phyloP scores from a whole-genome alignment of 169 alveolate genomes.

The Perkinsus marinus region DNA sequence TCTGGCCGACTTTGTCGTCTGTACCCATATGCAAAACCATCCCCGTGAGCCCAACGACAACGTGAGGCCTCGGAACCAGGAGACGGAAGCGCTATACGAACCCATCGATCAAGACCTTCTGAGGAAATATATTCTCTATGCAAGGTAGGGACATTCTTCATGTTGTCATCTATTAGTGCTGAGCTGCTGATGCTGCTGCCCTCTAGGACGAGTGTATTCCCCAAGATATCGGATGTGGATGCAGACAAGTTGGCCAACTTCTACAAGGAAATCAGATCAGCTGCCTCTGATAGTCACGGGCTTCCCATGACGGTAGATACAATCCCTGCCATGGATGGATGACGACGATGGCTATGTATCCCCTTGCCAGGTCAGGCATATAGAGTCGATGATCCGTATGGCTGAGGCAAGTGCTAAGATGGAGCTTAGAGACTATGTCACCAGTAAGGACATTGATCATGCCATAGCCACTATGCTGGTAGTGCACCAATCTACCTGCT shows the following conservation, averaged over 20 bases:
- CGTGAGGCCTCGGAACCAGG: slow-evolving; percentile 16
- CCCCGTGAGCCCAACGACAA: slow-evolving; percentile 50
- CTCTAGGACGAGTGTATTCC: neutral
- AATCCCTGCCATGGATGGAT: neutral
- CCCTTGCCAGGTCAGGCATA: slow-evolving; percentile 86
- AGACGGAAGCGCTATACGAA: slow-evolving; percentile 35
- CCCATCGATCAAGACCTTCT: slow-evolving; percentile 78
- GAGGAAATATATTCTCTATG: slow-evolving; percentile 87
- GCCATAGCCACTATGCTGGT: slow-evolving; percentile 90
- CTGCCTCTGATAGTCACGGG: neutral
- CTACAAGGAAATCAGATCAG: neutral
- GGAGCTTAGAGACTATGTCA: slow-evolving; percentile 85
- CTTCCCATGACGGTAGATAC: neutral
- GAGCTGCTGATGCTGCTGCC: neutral
- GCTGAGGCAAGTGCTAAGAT: slow-evolving; percentile 91
- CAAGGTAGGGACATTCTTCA: no score
- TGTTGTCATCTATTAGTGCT: no score
- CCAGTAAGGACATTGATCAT: slow-evolving; percentile 82
- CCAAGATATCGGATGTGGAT: neutral
- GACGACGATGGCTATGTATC: slow-evolving; percentile 50
- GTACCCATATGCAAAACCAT: slow-evolving; percentile 84
- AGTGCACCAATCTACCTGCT: slow-evolving; percentile 31
- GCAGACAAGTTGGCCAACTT: neutral
- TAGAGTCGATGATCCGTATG: slow-evolving; percentile 85
- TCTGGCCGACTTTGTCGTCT: slow-evolving; percentile 90